Base-by-base conservation (phyloP, 2,329 filamentous ascomycete genomes). In the Penicillium sp. region DNA sequence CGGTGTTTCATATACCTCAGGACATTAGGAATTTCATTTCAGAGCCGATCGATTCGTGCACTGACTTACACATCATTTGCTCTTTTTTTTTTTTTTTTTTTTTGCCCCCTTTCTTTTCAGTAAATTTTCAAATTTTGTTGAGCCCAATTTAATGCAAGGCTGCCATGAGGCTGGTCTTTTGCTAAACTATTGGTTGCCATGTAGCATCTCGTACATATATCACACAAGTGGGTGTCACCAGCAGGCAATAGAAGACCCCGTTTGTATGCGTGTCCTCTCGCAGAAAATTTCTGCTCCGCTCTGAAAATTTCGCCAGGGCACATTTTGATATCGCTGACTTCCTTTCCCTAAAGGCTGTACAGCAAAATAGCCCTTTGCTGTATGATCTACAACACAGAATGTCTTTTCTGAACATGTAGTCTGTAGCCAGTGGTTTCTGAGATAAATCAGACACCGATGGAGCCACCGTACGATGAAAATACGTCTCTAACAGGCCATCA, bases 1-100 rank as follows among this genome's bases (percentile, higher is more conserved):
- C 47, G 33, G 26, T 49, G 41, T 45, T 45, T 45, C 47, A 49
- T 44, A 49, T 49, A 49, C 47, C 47, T 39, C 22, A 7, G 44
- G 41, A 49, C 47, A 33, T 49, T 49, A 44, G 41, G 46, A 45
- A 49, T 39, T 39, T 32, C 9, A 49, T 39, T 37, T 49, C 47
- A 22, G 33, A 24, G 46, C 46, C 33, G 47, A 45, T 38, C n/a
- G 22, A 31, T 21, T 43, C 33, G 41, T 34, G 41, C 47, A 31
- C 47, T 49, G 28, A 39, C 33, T 45, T 42, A 19, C 21, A 9
- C 13, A 21, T 13, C 5, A 19, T 32, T 45, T 45, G 19, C 6
- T 1, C n/a, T n/a, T n/a, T n/a, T n/a, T n/a, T n/a, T 32, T 22
- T 37, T 9, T 28, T 34, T 19, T 19, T 31, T 24, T 10, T n/a